Evolutionary conservation across 1,139 yeast species (phyloP), one percentile per base, ranked within the genome.

Genomic region (Blastobotrys illinoisensis): DNA sequence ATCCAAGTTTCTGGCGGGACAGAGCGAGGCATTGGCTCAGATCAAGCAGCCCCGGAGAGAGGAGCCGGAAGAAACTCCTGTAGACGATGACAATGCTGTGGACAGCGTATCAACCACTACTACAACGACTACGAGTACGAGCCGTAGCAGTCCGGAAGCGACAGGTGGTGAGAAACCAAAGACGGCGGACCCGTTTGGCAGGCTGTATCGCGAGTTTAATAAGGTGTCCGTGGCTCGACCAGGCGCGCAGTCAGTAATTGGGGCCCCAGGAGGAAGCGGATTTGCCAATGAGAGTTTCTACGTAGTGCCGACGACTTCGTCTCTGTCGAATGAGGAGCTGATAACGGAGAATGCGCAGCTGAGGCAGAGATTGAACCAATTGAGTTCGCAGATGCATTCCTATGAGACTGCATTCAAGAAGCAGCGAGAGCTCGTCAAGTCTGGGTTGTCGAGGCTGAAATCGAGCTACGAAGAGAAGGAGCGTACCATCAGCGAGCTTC

Each of bases 331-430:
- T 3, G 69, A 64, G 26, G 64, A 60, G 47, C 50, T 66, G 47
- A 52, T 62, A 4, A 57, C 61, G 9, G 66, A 62, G 55, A 61
- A 65, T 44, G 65, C 66, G 19, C 60, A 58, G 43, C 53, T 66
- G 24, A 58, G 66, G 20, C 65, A 64, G 26, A 54, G 65, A 56
- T 55, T 65, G 5, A 57, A 58, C 52, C 60, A 58, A 23, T 50
- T 63, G 26, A 57, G 60, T 46, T 49, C 57, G 19, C 61, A 58
- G 48, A 53, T 67, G 3, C 65, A 66, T 48, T 72, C 74, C 1
- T 61, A 70, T 49, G 73, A 72, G 51, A 58, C 59, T 7, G 69
- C 70, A 5, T 55, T 65, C 21, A 61, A 62, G 49, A 67, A 67
- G 14, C 74, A 71, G 54, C 62, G 66, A 20, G 70, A 66, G 24